Percentiles rank a stretch among this genome's conserved stretches.
Conservation (phyloP, 139 green algal genomes). For the Ettlia oleoabundans region DNA sequence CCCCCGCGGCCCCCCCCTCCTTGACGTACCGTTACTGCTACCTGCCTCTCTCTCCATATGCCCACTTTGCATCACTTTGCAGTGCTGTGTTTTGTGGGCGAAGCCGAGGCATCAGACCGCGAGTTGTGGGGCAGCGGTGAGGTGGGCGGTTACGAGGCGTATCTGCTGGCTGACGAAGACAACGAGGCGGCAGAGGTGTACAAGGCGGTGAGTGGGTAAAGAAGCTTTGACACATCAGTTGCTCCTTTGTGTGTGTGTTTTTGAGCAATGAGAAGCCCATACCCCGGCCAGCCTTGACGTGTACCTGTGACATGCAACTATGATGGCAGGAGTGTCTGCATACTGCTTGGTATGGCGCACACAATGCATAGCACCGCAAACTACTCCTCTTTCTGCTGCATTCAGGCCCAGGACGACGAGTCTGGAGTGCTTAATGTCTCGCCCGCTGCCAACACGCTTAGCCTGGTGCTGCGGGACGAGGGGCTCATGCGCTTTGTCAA, state of each 20-base stretch:
- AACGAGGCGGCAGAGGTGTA: constrained; percentile 71
- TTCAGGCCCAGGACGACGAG: constrained; percentile 64
- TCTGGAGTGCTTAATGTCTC: constrained; percentile 81
- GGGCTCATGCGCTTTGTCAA: constrained; percentile 92
- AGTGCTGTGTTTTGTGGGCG: constrained; percentile 83
- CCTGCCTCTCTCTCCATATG: constrained; percentile 71
- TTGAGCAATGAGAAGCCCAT: no score
- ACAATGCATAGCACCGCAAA: no score
- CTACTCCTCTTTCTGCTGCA: no score
- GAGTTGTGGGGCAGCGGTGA: constrained; percentile 66
- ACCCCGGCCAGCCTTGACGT: no score
- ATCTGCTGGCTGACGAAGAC: constrained; percentile 79
- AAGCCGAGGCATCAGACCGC: constrained; percentile 31
- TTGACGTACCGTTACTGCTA: no score
- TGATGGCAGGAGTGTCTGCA: no score
- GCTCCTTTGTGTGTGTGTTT: no score
- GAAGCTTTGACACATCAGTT: no score
- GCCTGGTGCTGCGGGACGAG: constrained; percentile 82
- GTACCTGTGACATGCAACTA: no score
- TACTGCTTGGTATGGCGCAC: no score
- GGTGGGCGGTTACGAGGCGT: constrained; percentile 88
- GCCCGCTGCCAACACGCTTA: constrained; percentile 80
- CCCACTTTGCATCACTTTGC: no score
- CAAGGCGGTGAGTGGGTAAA: constrained; percentile 45
- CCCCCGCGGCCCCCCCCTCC: no score